Evolutionary conservation across 2,329 filamentous ascomycete genomes (phyloP).

Genomic region (Botrytis elliptica): DNA sequence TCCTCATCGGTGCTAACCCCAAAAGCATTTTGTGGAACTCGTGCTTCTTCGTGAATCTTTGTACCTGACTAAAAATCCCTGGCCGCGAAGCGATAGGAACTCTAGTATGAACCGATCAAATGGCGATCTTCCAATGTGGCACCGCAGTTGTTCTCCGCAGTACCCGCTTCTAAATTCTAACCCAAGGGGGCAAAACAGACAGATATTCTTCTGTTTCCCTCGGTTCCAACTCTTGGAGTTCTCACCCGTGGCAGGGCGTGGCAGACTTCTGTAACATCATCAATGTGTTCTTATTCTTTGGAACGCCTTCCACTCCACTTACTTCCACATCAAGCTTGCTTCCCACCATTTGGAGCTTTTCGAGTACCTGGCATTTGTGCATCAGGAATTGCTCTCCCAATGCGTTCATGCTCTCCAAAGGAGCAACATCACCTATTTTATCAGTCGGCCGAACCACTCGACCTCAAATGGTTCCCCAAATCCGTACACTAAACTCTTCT

Average conservation of each 20-base stretch:
- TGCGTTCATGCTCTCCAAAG: neutral
- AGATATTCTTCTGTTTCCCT: neutral
- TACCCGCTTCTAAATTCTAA: conserved; percentile 3
- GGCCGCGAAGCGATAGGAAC: neutral
- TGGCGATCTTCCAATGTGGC: conserved; percentile 14
- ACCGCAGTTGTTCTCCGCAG: conserved; percentile 12
- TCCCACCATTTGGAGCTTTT: neutral
- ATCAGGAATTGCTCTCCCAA: neutral
- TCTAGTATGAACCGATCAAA: conserved; percentile 18
- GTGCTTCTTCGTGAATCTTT: conserved; percentile 10
- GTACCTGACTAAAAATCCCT: conserved; percentile 20
- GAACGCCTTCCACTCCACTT: neutral
- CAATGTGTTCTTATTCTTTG: neutral
- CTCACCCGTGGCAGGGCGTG: neutral
- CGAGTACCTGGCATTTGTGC: no score
- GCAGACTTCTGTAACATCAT: neutral
- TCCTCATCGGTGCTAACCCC: conserved; percentile 1
- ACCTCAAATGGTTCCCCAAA: neutral
- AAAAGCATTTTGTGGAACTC: conserved; percentile 18
- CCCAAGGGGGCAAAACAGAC: neutral
- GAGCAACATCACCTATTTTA: neutral
- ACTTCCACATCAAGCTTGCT: no score
- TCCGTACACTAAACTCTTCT: neutral
- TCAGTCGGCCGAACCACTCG: conserved; percentile 6
- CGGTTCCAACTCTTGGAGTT: neutral